Evolutionary conservation across 345 rosid species (phyloP).

Genomic region (Sisymbrium irio): DNA sequence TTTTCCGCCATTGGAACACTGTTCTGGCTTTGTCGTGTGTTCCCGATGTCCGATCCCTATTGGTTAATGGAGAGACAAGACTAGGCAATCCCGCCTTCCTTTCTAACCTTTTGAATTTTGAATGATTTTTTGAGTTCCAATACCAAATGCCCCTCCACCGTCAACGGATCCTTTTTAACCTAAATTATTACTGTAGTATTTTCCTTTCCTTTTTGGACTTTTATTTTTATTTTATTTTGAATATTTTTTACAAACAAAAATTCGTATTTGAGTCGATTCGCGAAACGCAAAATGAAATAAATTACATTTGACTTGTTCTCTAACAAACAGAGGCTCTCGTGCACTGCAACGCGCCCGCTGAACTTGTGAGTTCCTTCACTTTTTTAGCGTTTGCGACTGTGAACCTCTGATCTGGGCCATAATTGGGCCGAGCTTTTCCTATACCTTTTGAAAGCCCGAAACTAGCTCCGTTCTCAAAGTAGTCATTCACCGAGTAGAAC

Average conservation of each 20-base stretch:
- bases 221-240: not conserved
- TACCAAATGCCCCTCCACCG: not conserved
- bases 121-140: slow-evolving; percentile 6
- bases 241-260: not conserved
- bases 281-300: not conserved
- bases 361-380: not conserved
- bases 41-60: not conserved
- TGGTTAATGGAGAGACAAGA: not conserved
- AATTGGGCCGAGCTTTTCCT: not conserved
- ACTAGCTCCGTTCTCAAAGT: not conserved
- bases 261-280: not conserved
- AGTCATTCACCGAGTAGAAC: not conserved
- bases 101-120: slow-evolving; percentile 20
- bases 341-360: not conserved
- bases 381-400: not conserved
- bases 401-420: not conserved
- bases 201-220: not conserved
- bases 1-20: slow-evolving; percentile 48
- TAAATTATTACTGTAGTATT: not conserved
- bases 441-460: not conserved
- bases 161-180: not conserved
- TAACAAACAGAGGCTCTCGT: not conserved
- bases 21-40: not conserved
- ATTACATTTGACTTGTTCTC: not conserved
- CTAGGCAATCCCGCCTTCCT: slow-evolving; percentile 20